Percentiles rank a stretch among this genome's conserved stretches.
Evolutionary conservation across 2,329 filamentous ascomycete genomes (phyloP).

Genomic region (Fusarium tanahbumbuense): DNA sequence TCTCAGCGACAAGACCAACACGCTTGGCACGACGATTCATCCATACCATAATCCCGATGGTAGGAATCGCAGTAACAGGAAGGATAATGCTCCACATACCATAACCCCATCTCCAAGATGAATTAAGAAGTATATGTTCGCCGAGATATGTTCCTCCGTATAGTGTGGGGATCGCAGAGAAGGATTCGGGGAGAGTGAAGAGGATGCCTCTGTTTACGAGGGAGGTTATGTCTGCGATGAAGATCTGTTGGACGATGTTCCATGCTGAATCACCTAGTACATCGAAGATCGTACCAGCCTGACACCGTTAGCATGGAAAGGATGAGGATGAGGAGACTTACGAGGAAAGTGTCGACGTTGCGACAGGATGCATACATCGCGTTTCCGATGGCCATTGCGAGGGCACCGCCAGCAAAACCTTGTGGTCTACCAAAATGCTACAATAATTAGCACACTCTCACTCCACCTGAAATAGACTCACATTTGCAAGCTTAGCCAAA

Average conservation of each 20-base stretch:
- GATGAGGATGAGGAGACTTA: not conserved
- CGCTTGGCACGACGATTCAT: constrained; percentile 21
- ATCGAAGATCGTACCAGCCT: constrained; percentile 39
- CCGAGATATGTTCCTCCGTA: constrained; percentile 37
- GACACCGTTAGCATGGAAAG: not conserved
- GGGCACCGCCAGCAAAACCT: constrained; percentile 23
- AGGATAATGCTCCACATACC: constrained; percentile 34
- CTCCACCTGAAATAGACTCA: not conserved
- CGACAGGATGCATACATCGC: constrained; percentile 32
- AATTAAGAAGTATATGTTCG: constrained; percentile 25
- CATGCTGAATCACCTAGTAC: constrained; percentile 30
- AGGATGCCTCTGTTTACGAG: constrained; percentile 36
- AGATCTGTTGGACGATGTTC: constrained; percentile 38
- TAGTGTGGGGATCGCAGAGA: constrained; percentile 31
- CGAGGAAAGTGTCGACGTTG: constrained; percentile 35
- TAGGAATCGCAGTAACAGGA: constrained; percentile 21
- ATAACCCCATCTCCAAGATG: constrained; percentile 33
- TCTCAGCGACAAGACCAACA: constrained; percentile 11
- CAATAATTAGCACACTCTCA: too few relatives aligned
- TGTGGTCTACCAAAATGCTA: constrained; percentile 33
- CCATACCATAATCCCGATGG: constrained; percentile 34
- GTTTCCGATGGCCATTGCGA: constrained; percentile 27
- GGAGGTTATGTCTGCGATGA: constrained; percentile 32
- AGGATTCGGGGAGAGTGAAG: constrained; percentile 31
- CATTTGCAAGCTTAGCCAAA: constrained; percentile 34